Base-by-base conservation (phyloP, 108 stramenopile species). In the Fistulifera pelliculosa region DNA sequence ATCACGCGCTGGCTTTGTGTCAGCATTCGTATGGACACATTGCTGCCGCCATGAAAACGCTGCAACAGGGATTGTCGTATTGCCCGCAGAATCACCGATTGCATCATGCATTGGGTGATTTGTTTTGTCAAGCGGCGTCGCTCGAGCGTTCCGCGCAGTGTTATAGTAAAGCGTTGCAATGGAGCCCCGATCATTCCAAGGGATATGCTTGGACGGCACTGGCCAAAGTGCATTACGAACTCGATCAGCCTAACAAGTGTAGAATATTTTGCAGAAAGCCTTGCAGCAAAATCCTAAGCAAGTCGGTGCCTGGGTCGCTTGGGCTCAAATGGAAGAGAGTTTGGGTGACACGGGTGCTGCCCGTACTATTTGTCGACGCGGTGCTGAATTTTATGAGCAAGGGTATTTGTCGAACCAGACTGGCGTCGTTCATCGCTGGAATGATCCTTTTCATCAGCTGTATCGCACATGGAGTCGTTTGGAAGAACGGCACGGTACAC, bases 81-180 rank as follows among this genome's bases (percentile, higher is more conserved):
- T 77, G 77, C 52, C 84, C 83, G 1, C 57, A 63, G 15, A 84
- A 83, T 47, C 88, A 90, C 72, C 71, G 84, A 54, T 48, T 90
- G 45, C 73, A 81, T 65, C 88, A 90, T 62, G 88, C 88, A 2
- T 56, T 83, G 22, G 88, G 88, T 14, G 84, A 83, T 66, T 28
- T 90, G 1, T 86, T 83, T 54, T 65, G 83, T 12, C 82, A 81
- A 42, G 84, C 84, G n/a, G 75, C 81, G 35, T 57, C 79, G 70
- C 47, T 79, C 10, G 72, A 79, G 47, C 57, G 78, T 61, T 84
- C 88, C 11, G 78, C 77, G 26, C 60, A 68, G 12, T 74, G 74
- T n/a, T 86, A 83, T 54, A 47, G 66, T 6, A 47, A 66, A 12
- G 76, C 76, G 1, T 45, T 85, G 54, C 52, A 74, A 45, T 52